Evolutionary conservation across 257 asterid species (phyloP).

Genomic region (Henckelia pumila): DNA sequence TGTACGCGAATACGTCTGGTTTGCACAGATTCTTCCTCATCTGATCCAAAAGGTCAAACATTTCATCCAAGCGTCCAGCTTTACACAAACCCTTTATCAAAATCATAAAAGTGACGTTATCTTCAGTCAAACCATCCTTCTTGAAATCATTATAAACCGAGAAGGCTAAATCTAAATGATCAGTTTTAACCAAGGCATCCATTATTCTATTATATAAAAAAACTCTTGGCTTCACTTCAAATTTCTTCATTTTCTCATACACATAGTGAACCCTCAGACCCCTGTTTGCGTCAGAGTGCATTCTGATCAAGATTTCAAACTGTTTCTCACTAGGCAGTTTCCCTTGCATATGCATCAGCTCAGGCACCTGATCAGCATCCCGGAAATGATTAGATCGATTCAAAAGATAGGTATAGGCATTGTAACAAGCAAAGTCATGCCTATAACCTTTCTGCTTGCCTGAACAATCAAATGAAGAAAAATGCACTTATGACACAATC

Average conservation of each 20-base stretch:
- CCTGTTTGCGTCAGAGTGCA: slow-evolving; percentile 86
- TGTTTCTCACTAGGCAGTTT: slow-evolving; percentile 90
- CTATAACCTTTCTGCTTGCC: slow-evolving; percentile 94
- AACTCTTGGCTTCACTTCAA: slow-evolving; percentile 82
- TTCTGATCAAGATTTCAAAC: slow-evolving; percentile 83
- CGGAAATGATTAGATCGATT: slow-evolving; percentile 75
- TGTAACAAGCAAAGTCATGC: slow-evolving; percentile 94
- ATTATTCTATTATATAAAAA: slow-evolving; percentile 78
- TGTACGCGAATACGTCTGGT: slow-evolving; percentile 98
- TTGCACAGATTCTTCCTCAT: slow-evolving; percentile 81
- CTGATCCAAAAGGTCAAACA: slow-evolving; percentile 52
- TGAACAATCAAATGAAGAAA: slow-evolving; percentile 37
- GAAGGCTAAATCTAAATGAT: slow-evolving; percentile 76
- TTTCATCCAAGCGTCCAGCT: slow-evolving; percentile 62
- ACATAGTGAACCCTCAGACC: slow-evolving; percentile 90
- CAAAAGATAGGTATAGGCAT: slow-evolving; percentile 81
- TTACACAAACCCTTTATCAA: slow-evolving; percentile 84
- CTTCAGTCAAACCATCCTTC: slow-evolving; percentile 72
- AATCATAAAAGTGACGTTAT: slow-evolving; percentile 74
- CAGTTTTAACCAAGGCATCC: slow-evolving; percentile 86
- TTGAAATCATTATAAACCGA: slow-evolving; percentile 78
- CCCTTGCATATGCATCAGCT: slow-evolving; percentile 94
- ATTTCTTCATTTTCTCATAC: slow-evolving; percentile 90
- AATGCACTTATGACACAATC: not conserved
- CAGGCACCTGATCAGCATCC: slow-evolving; percentile 94